Evolutionary conservation across 1,284 basidiomycete genomes (phyloP), one percentile per base, ranked within the genome.

Genomic region (Ceratobasidium theobromae): DNA sequence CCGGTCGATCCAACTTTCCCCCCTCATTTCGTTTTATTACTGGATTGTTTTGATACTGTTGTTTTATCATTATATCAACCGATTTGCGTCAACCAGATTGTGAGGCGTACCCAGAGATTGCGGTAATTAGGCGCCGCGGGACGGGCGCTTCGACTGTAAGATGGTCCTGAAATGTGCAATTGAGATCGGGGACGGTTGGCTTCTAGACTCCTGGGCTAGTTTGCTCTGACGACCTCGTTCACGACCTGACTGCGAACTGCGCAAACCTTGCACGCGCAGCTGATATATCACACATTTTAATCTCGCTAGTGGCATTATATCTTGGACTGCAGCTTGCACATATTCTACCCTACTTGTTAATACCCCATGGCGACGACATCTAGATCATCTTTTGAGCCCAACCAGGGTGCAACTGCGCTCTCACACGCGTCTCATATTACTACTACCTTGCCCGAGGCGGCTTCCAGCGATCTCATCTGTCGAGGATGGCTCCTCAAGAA

Each of bases 401-500:
- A 33, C 25, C 58, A 52, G 16, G 58, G 58, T 16, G 48, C 52
- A n/a, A 40, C n/a, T 11, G 58, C 58, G 3, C 33, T 62, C 33
- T 46, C 58, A 28, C 58, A 62, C 25, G 48, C 58, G 4, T 30
- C 46, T 38, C 58, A 62, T 21, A 25, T 62, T 18, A 62, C 28
- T 27, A 48, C 48, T 5, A 41, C 16, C 21, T 16, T 62, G 21
- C 58, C 58, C 16, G 58, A 62, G 6, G 58, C 58, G 16, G 46
- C 58, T 11, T 35, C 58, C 3, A 40, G 33, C 6, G 58, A 66
- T 58, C 12, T 68, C 41, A 30, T 69, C 11, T 69, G 68, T 48
- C 45, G 67, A 71, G 89, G 89, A 77, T 91, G 88, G 88, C 76
- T 91, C 1, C 79, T 92, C 68, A 92, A 92, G 79, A 92, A 92